Percentiles rank a stretch among this genome's conserved stretches.
Evolutionary conservation across 306 rosid species (phyloP).

Genomic region (Sechiopsis laciniata): DNA sequence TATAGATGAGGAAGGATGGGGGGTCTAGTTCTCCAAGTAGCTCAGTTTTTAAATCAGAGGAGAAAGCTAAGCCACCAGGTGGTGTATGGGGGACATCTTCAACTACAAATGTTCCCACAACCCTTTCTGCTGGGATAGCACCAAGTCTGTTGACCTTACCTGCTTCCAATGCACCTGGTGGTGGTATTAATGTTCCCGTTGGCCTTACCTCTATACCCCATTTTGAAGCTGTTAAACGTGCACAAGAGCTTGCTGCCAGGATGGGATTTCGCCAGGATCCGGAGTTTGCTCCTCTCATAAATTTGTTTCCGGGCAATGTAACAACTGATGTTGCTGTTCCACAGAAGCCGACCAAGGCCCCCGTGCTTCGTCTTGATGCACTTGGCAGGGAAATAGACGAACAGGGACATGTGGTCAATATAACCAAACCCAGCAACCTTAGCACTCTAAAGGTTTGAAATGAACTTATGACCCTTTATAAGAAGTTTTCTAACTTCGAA

Average conservation of each 20-base stretch:
- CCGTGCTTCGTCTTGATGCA: slow-evolving; percentile 97
- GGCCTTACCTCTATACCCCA: slow-evolving; percentile 42
- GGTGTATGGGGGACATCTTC: slow-evolving; percentile 25
- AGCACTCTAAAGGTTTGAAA: slow-evolving; percentile 82
- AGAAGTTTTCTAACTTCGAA: neutral
- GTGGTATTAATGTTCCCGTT: slow-evolving; percentile 33
- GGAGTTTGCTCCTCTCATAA: slow-evolving; percentile 83
- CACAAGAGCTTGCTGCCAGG: slow-evolving; percentile 86
- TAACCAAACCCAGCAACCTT: slow-evolving; percentile 73
- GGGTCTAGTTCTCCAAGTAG: slow-evolving; percentile 39
- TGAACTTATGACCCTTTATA: slow-evolving; percentile 15
- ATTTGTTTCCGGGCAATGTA: slow-evolving; percentile 80
- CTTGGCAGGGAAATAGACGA: slow-evolving; percentile 95
- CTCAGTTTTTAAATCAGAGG: slow-evolving; percentile 35
- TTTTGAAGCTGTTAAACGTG: slow-evolving; percentile 82
- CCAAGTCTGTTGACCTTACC: slow-evolving; percentile 39
- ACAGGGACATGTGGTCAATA: slow-evolving; percentile 74
- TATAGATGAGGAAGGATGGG: slow-evolving; percentile 62
- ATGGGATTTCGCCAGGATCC: slow-evolving; percentile 98
- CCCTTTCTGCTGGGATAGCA: slow-evolving; percentile 32
- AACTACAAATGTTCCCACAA: slow-evolving; percentile 27
- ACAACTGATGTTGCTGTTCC: slow-evolving; percentile 46
- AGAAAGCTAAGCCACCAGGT: slow-evolving; percentile 31
- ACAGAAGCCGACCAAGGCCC: slow-evolving; percentile 81
- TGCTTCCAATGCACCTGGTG: slow-evolving; percentile 25